These are phyloP conservation scores for Apostasia shenzhenica DNA, from an alignment of 106 monocot species.

Conservation along the genomic window DNA sequence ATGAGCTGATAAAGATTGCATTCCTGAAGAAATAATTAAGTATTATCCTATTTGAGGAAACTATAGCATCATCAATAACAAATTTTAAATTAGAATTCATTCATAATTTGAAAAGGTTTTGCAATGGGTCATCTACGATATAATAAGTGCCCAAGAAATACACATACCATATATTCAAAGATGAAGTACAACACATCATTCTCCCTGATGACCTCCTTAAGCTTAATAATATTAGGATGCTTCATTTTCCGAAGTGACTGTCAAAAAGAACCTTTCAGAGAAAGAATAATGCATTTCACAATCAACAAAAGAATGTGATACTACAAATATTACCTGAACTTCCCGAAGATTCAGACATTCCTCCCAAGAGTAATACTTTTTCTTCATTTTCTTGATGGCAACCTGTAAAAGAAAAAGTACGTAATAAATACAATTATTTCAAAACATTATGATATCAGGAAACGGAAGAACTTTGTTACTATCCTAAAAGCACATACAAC, in stretches of 20 bases:
- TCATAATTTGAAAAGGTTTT: neutral
- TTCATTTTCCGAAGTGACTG: slow-evolving; percentile 81
- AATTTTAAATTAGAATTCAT: neutral
- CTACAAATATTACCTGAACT: slow-evolving; percentile 36
- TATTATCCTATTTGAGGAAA: neutral
- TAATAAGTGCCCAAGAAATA: neutral
- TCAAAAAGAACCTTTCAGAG: neutral
- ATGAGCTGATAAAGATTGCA: slow-evolving; percentile 84
- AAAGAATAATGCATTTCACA: neutral
- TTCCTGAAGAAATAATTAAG: slow-evolving; percentile 40
- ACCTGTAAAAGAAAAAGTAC: slow-evolving; percentile 29
- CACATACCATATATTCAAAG: slow-evolving; percentile 92
- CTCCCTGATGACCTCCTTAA: slow-evolving; percentile 92
- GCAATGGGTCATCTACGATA: neutral
- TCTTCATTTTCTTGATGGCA: slow-evolving; percentile 82
- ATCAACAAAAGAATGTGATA: neutral
- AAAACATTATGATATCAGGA: neutral
- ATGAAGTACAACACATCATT: slow-evolving; percentile 67
- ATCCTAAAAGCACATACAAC: slow-evolving; percentile 25
- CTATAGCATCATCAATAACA: neutral
- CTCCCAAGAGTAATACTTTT: slow-evolving; percentile 68
- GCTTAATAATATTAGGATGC: slow-evolving; percentile 92
- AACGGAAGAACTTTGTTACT: neutral
- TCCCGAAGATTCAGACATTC: slow-evolving; percentile 70
- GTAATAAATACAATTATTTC: neutral